Percentiles rank a stretch among this genome's conserved stretches.
These are phyloP conservation scores for Diplodia mutila DNA, from an alignment of 2,329 filamentous ascomycete species.

Conservation along the genomic window DNA sequence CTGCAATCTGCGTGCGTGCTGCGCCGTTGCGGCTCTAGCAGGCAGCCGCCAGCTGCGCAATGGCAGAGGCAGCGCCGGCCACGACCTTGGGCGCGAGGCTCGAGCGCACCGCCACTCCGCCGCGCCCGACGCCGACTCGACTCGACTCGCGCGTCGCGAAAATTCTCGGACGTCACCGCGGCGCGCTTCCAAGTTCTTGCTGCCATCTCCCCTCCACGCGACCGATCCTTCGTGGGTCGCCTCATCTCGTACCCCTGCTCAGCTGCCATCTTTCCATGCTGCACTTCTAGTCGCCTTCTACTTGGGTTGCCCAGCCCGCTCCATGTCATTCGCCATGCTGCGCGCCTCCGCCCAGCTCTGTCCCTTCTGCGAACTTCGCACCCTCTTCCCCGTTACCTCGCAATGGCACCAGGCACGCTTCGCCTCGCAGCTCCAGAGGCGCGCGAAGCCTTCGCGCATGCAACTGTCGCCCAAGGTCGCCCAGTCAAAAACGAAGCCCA, in stretches of 20 bases:
- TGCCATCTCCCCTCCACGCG: slow-evolving; percentile 3
- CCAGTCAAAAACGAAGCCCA: slow-evolving; percentile 1
- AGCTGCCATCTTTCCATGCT: background rate
- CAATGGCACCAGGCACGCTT: slow-evolving; percentile 45
- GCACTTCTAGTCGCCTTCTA: background rate
- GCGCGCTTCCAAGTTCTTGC: slow-evolving; percentile 2
- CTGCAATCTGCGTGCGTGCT: background rate
- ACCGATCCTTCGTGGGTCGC: background rate
- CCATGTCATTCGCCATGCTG: slow-evolving; percentile 16
- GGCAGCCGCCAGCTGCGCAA: background rate
- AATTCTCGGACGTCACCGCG: slow-evolving; percentile 18
- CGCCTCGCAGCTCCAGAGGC: slow-evolving; percentile 48
- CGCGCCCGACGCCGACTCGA: background rate
- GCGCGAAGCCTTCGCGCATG: slow-evolving; percentile 54
- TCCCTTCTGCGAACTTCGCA: slow-evolving; percentile 48
- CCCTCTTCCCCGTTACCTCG: slow-evolving; percentile 30
- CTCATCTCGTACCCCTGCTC: background rate
- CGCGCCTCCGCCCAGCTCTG: slow-evolving; percentile 34
- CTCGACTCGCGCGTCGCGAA: background rate
- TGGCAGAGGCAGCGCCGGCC: background rate
- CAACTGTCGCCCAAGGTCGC: slow-evolving; percentile 47
- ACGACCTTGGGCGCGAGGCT: background rate
- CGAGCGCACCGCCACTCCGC: background rate
- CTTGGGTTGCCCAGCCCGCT: background rate
- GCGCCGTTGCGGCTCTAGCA: background rate